Evolutionary conservation across 768 basidiomycete genomes (phyloP).

Genomic region (Naganishia vishniacii): DNA sequence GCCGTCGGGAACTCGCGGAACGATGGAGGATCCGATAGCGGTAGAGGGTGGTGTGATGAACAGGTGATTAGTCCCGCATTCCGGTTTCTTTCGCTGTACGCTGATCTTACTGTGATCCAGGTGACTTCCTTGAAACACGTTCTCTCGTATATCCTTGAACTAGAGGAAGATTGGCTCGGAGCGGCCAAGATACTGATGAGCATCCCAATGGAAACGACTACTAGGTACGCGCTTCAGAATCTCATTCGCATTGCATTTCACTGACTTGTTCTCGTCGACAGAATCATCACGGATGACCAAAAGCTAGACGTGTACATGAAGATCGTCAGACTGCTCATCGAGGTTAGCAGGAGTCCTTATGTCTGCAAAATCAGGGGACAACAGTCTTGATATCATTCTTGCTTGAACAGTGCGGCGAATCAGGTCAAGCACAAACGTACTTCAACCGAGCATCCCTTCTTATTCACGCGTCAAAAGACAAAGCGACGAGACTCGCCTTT

Average conservation of each 20-base stretch:
- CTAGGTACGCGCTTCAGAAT: conserved; percentile 57
- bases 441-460: conserved; percentile 92
- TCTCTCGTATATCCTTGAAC: conserved; percentile 81
- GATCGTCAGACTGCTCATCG: conserved; percentile 85
- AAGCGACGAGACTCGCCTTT: conserved; percentile 56
- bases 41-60: conserved; percentile 80
- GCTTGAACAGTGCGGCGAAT: conserved; percentile 67
- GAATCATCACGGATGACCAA: conserved; percentile 65
- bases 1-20: conserved; percentile 7
- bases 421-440: conserved; percentile 94
- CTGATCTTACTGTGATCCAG: conserved; percentile 51
- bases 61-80: conserved; percentile 59
- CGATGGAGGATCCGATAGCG: conserved; percentile 55
- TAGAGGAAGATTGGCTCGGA: conserved; percentile 86
- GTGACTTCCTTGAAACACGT: conserved; percentile 76
- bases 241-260: not conserved
- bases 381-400: too few relatives aligned
- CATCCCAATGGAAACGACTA: conserved; percentile 82
- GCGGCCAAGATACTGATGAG: conserved; percentile 88
- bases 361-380: too few relatives aligned
- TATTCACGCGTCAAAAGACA: conserved; percentile 71
- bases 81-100: not conserved
- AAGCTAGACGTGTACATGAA: conserved; percentile 87
- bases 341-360: conserved; percentile 48
- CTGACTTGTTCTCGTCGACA: not conserved